Evolutionary conservation across 192 early-diverging fungal species (phyloP).

Genomic region (Coemansia furcata): DNA sequence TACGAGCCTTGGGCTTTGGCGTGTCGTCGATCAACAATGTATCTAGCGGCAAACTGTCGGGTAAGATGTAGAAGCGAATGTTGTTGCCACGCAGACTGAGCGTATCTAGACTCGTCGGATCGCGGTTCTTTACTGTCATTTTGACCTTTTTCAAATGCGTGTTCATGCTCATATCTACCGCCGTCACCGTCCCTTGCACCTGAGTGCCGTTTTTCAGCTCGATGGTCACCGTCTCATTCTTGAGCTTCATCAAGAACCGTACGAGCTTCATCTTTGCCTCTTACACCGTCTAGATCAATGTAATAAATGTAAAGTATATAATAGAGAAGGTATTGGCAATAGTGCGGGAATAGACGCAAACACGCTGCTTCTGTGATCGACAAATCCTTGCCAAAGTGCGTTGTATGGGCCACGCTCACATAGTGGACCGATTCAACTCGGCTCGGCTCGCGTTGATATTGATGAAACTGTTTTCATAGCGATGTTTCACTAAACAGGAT

Average conservation of each 20-base stretch:
- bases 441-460: neutral
- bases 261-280: constrained; percentile 45
- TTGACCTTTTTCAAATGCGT: constrained; percentile 98
- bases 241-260: constrained; percentile 96
- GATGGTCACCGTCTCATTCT: constrained; percentile 95
- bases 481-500: neutral
- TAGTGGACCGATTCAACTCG: neutral
- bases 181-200: constrained; percentile 92
- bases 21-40: constrained; percentile 95
- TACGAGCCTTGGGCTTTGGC: constrained; percentile 90
- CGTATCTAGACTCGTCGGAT: constrained; percentile 87
- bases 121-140: constrained; percentile 94
- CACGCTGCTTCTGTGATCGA: neutral
- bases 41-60: constrained; percentile 92
- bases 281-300: neutral
- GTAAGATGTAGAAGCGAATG: constrained; percentile 93
- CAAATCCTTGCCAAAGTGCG: neutral
- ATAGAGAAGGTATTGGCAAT: neutral
- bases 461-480: neutral
- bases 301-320: constrained; percentile 5
- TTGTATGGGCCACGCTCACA: neutral
- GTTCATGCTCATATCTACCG: constrained; percentile 99
- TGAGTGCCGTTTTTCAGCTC: constrained; percentile 99
- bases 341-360: neutral
- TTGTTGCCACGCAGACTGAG: constrained; percentile 94